phyloP scores from a whole-genome alignment of 1,139 yeast genomes.

The Blastobotrys elegans region DNA sequence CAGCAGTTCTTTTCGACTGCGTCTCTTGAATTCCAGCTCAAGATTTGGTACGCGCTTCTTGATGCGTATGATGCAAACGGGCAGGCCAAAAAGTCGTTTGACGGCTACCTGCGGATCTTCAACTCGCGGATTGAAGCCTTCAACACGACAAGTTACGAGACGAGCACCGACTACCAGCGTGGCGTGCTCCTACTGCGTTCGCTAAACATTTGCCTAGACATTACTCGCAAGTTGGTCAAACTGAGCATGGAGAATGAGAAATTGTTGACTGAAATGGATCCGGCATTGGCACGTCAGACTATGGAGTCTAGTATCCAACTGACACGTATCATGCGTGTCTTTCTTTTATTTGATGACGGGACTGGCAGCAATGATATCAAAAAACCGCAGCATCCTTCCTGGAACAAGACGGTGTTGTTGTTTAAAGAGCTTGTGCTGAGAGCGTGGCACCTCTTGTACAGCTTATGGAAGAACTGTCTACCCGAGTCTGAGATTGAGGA shows the following conservation, averaged over 20 bases:
- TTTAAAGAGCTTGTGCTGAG: conserved; percentile 51
- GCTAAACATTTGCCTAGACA: conserved; percentile 46
- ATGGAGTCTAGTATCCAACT: conserved; percentile 34
- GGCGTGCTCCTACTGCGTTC: conserved; percentile 34
- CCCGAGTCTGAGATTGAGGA: conserved; percentile 23
- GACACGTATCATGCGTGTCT: conserved; percentile 41
- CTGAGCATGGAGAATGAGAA: conserved; percentile 23
- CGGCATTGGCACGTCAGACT: conserved; percentile 16
- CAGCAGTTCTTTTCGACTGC: conserved; percentile 55
- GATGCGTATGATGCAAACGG: conserved; percentile 49
- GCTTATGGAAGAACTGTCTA: conserved; percentile 23
- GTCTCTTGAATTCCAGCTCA: conserved; percentile 60
- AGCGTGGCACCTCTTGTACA: conserved; percentile 39
- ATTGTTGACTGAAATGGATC: conserved; percentile 13
- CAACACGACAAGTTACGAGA: conserved; percentile 25
- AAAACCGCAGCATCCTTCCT: conserved; percentile 32
- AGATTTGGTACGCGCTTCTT: conserved; percentile 71
- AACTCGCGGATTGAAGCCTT: conserved; percentile 41
- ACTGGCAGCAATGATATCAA: conserved; percentile 30
- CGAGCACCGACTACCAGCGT: conserved; percentile 24
- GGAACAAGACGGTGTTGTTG: conserved; percentile 36
- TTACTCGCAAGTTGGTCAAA: conserved; percentile 32
- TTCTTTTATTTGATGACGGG: conserved; percentile 39
- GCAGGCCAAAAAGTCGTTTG: conserved; percentile 41
- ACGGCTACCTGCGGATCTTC: conserved; percentile 54